Evolutionary conservation across 306 rosid genomes (phyloP).

Genomic region (Lupinus albus): DNA sequence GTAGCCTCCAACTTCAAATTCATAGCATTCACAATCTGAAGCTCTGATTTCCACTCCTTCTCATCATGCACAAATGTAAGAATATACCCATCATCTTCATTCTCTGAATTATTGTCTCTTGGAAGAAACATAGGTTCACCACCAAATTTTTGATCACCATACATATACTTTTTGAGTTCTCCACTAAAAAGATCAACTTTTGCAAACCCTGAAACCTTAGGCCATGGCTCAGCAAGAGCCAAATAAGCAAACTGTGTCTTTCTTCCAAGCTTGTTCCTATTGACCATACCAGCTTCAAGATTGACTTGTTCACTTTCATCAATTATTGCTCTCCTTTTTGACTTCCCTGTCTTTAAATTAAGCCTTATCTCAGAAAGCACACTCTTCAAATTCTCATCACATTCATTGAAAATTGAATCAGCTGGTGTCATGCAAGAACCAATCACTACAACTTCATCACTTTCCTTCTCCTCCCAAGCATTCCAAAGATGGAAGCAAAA

Average conservation of each 20-base stretch:
- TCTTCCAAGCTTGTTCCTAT: constrained; percentile 70
- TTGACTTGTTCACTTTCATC: constrained; percentile 62
- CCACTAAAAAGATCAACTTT: constrained; percentile 76
- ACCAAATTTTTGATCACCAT: constrained; percentile 69
- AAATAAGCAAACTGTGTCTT: constrained; percentile 73
- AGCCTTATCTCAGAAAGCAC: constrained; percentile 79
- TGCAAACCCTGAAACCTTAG: constrained; percentile 90
- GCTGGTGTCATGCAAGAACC: constrained; percentile 98
- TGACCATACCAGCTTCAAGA: constrained; percentile 96
- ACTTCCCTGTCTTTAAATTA: constrained; percentile 68
- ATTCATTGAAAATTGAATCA: constrained; percentile 89
- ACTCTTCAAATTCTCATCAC: constrained; percentile 72
- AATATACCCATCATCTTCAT: constrained; percentile 81
- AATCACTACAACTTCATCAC: constrained; percentile 72
- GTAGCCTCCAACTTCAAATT: constrained; percentile 74
- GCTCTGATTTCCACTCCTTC: constrained; percentile 77
- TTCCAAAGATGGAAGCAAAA: constrained; percentile 97
- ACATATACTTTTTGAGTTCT: constrained; percentile 54
- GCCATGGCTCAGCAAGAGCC: constrained; percentile 97
- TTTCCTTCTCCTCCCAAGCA: constrained; percentile 85
- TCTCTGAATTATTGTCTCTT: constrained; percentile 39
- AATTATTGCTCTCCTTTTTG: constrained; percentile 63
- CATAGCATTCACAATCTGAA: constrained; percentile 75
- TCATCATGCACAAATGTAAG: constrained; percentile 85
- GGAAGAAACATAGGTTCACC: constrained; percentile 96